Evolutionary conservation across 345 rosid species (phyloP).

Genomic region (Mallotus nudiflorus): DNA sequence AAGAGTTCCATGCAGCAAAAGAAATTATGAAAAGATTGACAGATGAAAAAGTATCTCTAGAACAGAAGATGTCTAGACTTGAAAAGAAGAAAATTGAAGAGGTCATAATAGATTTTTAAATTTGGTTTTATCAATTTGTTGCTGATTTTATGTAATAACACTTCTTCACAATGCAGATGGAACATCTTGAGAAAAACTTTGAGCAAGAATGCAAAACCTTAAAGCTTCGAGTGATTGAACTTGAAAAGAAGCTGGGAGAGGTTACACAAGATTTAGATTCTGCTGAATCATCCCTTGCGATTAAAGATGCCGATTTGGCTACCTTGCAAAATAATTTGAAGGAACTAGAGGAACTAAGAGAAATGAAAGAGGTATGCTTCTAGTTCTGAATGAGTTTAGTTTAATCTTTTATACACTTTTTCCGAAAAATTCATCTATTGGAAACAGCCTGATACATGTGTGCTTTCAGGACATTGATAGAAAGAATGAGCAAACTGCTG

Average conservation of each 20-base stretch:
- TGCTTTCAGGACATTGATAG: slow-evolving; percentile 81
- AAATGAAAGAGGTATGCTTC: slow-evolving; percentile 83
- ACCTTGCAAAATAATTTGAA: slow-evolving; percentile 64
- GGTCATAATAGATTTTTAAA: slow-evolving; percentile 39
- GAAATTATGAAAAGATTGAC: slow-evolving; percentile 49
- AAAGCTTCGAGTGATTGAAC: slow-evolving; percentile 59
- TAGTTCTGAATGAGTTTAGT: not conserved
- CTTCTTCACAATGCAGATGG: slow-evolving; percentile 43
- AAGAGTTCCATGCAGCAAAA: slow-evolving; percentile 54
- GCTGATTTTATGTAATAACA: not conserved
- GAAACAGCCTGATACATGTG: not conserved
- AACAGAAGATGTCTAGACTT: slow-evolving; percentile 55
- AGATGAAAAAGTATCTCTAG: slow-evolving; percentile 59
- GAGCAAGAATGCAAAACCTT: slow-evolving; percentile 67
- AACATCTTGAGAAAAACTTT: slow-evolving; percentile 47
- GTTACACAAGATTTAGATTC: slow-evolving; percentile 50
- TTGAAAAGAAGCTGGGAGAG: slow-evolving; percentile 63
- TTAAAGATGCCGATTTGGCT: slow-evolving; percentile 51
- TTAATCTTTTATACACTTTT: not conserved
- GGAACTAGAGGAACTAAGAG: slow-evolving; percentile 89
- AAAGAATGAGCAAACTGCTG: slow-evolving; percentile 96
- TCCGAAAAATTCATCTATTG: not conserved
- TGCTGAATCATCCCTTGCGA: slow-evolving; percentile 54
- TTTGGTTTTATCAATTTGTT: not conserved
- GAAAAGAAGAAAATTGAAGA: slow-evolving; percentile 72